Evolutionary conservation across 2,329 filamentous ascomycete species (phyloP).

Genomic region (Fusarium albidum): DNA sequence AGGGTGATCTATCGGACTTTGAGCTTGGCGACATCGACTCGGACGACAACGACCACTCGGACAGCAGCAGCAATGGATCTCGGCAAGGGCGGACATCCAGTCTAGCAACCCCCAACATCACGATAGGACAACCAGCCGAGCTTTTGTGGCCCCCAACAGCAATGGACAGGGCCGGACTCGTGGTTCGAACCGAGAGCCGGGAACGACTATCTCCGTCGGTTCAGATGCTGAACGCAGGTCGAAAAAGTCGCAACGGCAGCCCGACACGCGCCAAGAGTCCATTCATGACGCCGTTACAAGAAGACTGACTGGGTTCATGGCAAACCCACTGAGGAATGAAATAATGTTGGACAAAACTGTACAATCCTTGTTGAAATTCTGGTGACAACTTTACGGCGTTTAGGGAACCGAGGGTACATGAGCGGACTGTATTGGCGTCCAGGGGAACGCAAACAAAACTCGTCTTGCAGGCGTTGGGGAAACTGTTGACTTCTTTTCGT

Average conservation of each 20-base stretch:
- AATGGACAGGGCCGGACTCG: conserved; percentile 75
- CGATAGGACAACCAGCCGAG: conserved; percentile 61
- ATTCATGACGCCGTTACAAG: conserved; percentile 58
- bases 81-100: conserved; percentile 69
- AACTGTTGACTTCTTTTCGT: conserved; percentile 1
- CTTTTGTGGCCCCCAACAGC: conserved; percentile 50
- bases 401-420: conserved; percentile 1
- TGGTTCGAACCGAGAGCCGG: conserved; percentile 84
- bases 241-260: conserved; percentile 65
- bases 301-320: conserved; percentile 43
- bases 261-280: conserved; percentile 68
- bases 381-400: conserved; percentile 22
- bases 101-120: conserved; percentile 71
- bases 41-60: conserved; percentile 70
- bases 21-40: conserved; percentile 76
- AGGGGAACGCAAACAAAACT: conserved; percentile 20
- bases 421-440: conserved; percentile 18
- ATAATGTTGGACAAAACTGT: conserved; percentile 1
- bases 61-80: conserved; percentile 66
- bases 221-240: conserved; percentile 63
- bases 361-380: background rate
- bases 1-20: conserved; percentile 77
- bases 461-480: conserved; percentile 19
- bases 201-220: conserved; percentile 73
- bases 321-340: background rate